Percentiles rank a stretch among this genome's conserved stretches.
Conservation (phyloP, 1,284 basidiomycete genomes). For the Filobasidium uniguttulatum region DNA sequence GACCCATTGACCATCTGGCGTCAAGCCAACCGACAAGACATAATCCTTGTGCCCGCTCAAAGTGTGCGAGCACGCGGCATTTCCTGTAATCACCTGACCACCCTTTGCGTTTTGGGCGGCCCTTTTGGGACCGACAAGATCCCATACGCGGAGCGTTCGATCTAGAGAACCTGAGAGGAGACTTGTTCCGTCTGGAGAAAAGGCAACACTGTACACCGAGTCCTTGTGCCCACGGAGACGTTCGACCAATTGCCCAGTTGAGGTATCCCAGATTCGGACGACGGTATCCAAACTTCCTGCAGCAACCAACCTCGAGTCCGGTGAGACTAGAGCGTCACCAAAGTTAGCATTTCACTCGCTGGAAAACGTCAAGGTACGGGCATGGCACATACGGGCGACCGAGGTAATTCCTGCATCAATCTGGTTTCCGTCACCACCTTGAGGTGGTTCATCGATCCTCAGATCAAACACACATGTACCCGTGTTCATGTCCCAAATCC, state of each 20-base stretch:
- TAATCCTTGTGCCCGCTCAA: slow-evolving; percentile 65
- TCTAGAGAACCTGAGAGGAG: slow-evolving; percentile 74
- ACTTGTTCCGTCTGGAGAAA: slow-evolving; percentile 62
- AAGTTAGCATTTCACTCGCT: not conserved
- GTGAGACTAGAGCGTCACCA: slow-evolving; percentile 51
- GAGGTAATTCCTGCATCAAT: slow-evolving; percentile 61
- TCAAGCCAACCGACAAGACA: slow-evolving; percentile 47
- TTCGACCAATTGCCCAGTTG: slow-evolving; percentile 56
- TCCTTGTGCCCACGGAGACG: slow-evolving; percentile 66
- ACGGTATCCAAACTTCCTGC: slow-evolving; percentile 72
- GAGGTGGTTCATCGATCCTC: slow-evolving; percentile 39
- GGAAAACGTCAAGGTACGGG: not conserved
- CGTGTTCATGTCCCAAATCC: slow-evolving; percentile 69
- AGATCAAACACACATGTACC: slow-evolving; percentile 43
- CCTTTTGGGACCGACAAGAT: slow-evolving; percentile 42
- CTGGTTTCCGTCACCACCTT: slow-evolving; percentile 41
- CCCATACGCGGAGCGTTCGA: slow-evolving; percentile 78
- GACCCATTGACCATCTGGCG: slow-evolving; percentile 73
- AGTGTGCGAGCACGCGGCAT: slow-evolving; percentile 55
- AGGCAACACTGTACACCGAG: slow-evolving; percentile 70
- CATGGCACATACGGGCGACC: slow-evolving; percentile 32
- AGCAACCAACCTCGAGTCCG: slow-evolving; percentile 65
- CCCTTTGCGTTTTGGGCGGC: slow-evolving; percentile 24
- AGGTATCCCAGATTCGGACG: slow-evolving; percentile 74
- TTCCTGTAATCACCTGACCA: slow-evolving; percentile 20